A percentile compares a stretch with the other conserved stretches of the same genome.
Conservation (phyloP, 805 yeast genomes). For the Candida nitratophila region DNA sequence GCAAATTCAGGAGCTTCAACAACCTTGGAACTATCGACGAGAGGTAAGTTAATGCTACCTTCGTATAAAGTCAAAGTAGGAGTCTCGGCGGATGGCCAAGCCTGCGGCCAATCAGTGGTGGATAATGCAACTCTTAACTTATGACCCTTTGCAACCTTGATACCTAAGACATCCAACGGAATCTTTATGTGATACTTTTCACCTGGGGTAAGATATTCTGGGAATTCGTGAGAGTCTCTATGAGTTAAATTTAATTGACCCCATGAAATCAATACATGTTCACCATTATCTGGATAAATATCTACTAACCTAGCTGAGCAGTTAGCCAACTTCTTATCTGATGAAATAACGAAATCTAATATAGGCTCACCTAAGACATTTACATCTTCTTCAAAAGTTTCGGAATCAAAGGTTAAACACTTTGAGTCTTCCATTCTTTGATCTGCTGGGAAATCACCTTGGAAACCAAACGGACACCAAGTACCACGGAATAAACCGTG, state of each 20-base stretch:
- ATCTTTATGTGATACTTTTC: slow-evolving; percentile 27
- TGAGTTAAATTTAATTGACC: slow-evolving; percentile 37
- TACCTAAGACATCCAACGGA: slow-evolving; percentile 34
- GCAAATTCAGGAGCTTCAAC: slow-evolving; percentile 21
- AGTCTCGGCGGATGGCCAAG: slow-evolving; percentile 38
- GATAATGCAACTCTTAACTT: slow-evolving; percentile 33
- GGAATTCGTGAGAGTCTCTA: slow-evolving; percentile 34
- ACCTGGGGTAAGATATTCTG: slow-evolving; percentile 27
- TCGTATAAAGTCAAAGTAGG: slow-evolving; percentile 28
- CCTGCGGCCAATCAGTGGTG: slow-evolving; percentile 41
- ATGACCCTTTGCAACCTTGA: slow-evolving; percentile 29
- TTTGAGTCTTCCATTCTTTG: slow-evolving; percentile 36
- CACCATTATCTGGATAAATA: slow-evolving; percentile 30
- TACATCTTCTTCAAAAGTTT: slow-evolving; percentile 13
- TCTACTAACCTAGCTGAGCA: slow-evolving; percentile 33
- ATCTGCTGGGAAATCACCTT: slow-evolving; percentile 40
- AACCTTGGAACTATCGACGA: slow-evolving; percentile 13
- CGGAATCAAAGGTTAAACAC: slow-evolving; percentile 30
- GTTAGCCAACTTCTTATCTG: slow-evolving; percentile 33
- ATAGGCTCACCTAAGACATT: slow-evolving; percentile 33
- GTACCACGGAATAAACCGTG: slow-evolving; percentile 40
- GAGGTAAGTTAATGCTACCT: slow-evolving; percentile 26
- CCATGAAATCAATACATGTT: slow-evolving; percentile 35
- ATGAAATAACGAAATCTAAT: slow-evolving; percentile 24
- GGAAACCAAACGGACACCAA: slow-evolving; percentile 39